Conservation (phyloP, 164 flowering plant species). For the Stephania yunnanensis region DNA sequence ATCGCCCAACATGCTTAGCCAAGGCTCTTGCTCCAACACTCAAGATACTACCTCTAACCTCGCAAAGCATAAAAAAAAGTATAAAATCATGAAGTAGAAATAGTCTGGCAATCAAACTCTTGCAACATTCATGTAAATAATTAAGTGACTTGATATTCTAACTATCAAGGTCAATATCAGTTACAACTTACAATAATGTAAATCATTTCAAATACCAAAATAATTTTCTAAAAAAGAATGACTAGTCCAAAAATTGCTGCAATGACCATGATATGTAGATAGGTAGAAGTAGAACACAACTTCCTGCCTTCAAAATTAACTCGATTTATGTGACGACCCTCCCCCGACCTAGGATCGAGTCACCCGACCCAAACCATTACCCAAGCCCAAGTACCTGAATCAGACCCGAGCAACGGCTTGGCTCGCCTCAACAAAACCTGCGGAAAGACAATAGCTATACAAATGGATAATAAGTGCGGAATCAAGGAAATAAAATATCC, state of each 20-base stretch:
- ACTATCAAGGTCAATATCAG: background rate
- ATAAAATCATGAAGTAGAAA: slow-evolving; percentile 6
- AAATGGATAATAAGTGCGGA: too few relatives aligned
- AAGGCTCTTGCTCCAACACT: slow-evolving; percentile 75
- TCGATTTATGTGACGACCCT: too few relatives aligned
- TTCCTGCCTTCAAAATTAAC: too few relatives aligned
- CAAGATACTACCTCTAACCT: slow-evolving; percentile 60
- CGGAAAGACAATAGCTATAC: too few relatives aligned
- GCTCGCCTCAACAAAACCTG: too few relatives aligned
- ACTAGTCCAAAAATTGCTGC: background rate
- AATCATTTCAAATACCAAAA: background rate
- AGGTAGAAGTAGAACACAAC: too few relatives aligned
- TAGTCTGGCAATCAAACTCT: background rate
- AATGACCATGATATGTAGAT: background rate
- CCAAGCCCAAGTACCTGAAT: too few relatives aligned
- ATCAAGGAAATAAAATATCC: too few relatives aligned
- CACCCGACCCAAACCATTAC: too few relatives aligned
- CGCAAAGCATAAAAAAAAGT: slow-evolving; percentile 15
- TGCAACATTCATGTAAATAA: background rate
- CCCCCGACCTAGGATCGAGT: too few relatives aligned
- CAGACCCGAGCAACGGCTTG: too few relatives aligned
- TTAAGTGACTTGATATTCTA: background rate
- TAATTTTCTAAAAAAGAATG: background rate
- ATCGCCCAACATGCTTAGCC: slow-evolving; percentile 61
- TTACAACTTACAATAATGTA: background rate